Percentiles rank a stretch among this genome's conserved stretches.
These are phyloP conservation scores for Apostasia shenzhenica DNA, from an alignment of 106 monocot species.

Conservation along the genomic window DNA sequence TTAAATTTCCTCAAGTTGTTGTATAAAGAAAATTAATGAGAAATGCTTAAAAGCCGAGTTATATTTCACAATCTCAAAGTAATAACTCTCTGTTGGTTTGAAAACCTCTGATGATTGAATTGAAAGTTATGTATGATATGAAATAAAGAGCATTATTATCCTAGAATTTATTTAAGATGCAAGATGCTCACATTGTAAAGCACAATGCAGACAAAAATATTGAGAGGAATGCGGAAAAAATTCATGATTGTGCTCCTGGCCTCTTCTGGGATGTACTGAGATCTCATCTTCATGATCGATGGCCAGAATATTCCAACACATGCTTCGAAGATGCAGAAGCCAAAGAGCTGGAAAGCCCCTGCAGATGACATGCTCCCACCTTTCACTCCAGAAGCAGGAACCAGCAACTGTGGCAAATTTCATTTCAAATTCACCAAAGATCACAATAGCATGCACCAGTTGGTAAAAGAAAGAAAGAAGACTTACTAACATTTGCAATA, in stretches of 20 bases:
- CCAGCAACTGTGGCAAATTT: conserved; percentile 46
- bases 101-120: no score
- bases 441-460: background rate
- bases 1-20: no score
- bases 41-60: no score
- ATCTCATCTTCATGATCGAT: conserved; percentile 99
- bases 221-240: conserved; percentile 97
- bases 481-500: conserved; percentile 47
- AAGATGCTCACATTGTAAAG: conserved; percentile 85
- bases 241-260: conserved; percentile 99
- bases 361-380: conserved; percentile 67
- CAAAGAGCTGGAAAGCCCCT: conserved; percentile 73
- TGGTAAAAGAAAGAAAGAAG: background rate
- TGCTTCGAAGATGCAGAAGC: conserved; percentile 90
- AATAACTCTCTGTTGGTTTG: no score
- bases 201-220: conserved; percentile 91
- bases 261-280: conserved; percentile 97
- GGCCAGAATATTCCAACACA: conserved; percentile 98
- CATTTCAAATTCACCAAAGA: background rate
- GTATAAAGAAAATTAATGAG: no score
- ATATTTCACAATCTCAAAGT: no score
- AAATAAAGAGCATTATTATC: no score
- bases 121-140: no score
- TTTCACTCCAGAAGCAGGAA: conserved; percentile 37
- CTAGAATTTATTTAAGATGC: no score